phyloP scores from a whole-genome alignment of 345 rosid species.

The Schrenkiella parvula region DNA sequence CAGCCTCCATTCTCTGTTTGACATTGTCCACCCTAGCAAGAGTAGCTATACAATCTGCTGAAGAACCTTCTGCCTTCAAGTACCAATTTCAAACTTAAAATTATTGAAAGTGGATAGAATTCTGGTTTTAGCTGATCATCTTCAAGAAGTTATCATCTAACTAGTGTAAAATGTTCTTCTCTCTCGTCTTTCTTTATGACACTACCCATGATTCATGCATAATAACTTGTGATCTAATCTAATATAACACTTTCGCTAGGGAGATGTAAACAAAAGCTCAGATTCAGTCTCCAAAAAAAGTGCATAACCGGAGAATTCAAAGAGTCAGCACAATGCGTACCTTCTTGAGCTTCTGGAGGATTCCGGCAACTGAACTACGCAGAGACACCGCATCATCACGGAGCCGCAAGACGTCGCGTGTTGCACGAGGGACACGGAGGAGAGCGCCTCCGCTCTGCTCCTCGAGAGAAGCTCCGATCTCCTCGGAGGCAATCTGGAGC shows the following conservation, averaged over 20 bases:
- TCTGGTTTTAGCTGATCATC: background rate
- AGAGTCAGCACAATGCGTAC: conserved; percentile 30
- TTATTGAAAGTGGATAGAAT: background rate
- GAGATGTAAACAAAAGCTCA: conserved; percentile 14
- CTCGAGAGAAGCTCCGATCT: conserved; percentile 92
- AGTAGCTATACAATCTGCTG: conserved; percentile 86
- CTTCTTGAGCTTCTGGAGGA: conserved; percentile 91
- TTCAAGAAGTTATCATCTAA: background rate
- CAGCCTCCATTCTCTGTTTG: conserved; percentile 98
- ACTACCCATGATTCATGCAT: background rate
- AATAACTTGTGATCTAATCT: background rate
- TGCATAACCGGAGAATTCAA: background rate
- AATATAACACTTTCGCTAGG: background rate
- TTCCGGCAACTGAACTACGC: conserved; percentile 71
- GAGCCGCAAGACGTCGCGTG: conserved; percentile 88
- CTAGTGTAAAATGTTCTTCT: background rate
- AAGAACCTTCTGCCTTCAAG: conserved; percentile 86
- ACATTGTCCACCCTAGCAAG: conserved; percentile 93
- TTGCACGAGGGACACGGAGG: conserved; percentile 93
- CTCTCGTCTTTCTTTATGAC: background rate
- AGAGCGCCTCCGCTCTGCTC: conserved; percentile 86
- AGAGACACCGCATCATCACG: conserved; percentile 90
- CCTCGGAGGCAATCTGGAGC: conserved; percentile 97
- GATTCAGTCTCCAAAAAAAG: background rate
- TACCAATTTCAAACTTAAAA: background rate